phyloP scores from a whole-genome alignment of 2,329 filamentous ascomycete genomes.

The Calonectria pauciramosa region DNA sequence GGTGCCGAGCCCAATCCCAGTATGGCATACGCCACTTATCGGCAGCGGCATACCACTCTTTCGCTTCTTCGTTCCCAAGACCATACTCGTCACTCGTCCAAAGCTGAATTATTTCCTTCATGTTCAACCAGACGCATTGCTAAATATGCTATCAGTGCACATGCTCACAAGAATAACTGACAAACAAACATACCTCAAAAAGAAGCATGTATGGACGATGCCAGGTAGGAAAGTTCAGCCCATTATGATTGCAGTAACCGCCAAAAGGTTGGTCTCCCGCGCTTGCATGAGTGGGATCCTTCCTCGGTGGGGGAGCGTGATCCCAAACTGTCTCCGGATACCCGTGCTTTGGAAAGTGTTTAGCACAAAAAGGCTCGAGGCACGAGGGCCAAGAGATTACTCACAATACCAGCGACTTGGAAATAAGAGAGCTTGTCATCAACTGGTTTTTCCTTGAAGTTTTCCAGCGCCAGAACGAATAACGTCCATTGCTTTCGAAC shows the following conservation, averaged over 20 bases:
- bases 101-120: neutral
- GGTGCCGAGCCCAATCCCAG: slow-evolving; percentile 51
- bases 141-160: too few species aligned
- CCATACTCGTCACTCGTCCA: too few species aligned
- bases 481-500: slow-evolving; percentile 28
- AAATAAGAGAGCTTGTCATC: slow-evolving; percentile 29
- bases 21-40: slow-evolving; percentile 49
- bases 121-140: slow-evolving; percentile 25
- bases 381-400: too few species aligned
- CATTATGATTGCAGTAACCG: slow-evolving; percentile 30
- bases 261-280: neutral
- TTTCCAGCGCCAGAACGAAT: slow-evolving; percentile 18
- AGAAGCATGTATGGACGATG: slow-evolving; percentile 29
- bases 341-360: slow-evolving; percentile 1
- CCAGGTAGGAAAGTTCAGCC: slow-evolving; percentile 29
- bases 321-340: slow-evolving; percentile 31
- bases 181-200: slow-evolving; percentile 17
- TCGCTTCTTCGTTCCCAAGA: too few species aligned
- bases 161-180: too few species aligned
- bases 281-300: neutral
- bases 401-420: slow-evolving; percentile 23
- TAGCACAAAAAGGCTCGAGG: too few species aligned
- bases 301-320: neutral
- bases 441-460: slow-evolving; percentile 20
- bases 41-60: slow-evolving; percentile 43